Base-by-base conservation (phyloP, 208 protist genomes). In the Crithidia fasciculata region DNA sequence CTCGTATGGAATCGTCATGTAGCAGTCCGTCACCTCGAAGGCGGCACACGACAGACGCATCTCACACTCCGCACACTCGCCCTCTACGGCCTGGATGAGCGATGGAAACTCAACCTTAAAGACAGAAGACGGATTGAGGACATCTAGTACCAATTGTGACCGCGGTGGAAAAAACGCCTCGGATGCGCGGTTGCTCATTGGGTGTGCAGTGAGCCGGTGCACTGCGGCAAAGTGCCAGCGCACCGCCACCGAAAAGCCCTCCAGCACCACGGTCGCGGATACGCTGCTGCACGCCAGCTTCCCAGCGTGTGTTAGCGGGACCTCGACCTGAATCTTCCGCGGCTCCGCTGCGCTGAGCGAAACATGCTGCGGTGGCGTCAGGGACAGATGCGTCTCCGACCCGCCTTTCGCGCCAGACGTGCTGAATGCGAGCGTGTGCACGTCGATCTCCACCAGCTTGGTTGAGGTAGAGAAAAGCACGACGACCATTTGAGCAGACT, bases 81-180 rank as follows among this genome's bases (percentile, higher is more conserved):
- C 87, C 72, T 91, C 87, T 28, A 91, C 72, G 15, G 69, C 83
- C 60, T 76, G 69, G n/a, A 89, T 62, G 19, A 68, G 52, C 43
- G 71, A 72, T 3, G 83, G 74, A 69, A 74, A 76, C 40, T 83
- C 63, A 28, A 86, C 58, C n/a, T 70, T 76, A 19, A 91, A 69
- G 44, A 78, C 45, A 37, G 72, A 74, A 19, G 77, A 45, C 12
- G 74, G 76, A 60, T 85, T 83, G 5, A 62, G 40, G 12, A 87
- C 76, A n/a, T 54, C 63, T 47, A 89, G 53, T 45, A 68, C 53
- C n/a, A 55, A 52, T 19, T 53, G 54, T 15, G 61, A 63, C 19
- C 52, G 62, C 45, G 49, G 62, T 45, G 74, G 36, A 5, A 58
- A 60, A 10, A 70, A 36, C 4, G 41, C 53, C 16, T 28, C 74